phyloP scores from a whole-genome alignment of 768 basidiomycete genomes.

The Lyophyllum decastes region DNA sequence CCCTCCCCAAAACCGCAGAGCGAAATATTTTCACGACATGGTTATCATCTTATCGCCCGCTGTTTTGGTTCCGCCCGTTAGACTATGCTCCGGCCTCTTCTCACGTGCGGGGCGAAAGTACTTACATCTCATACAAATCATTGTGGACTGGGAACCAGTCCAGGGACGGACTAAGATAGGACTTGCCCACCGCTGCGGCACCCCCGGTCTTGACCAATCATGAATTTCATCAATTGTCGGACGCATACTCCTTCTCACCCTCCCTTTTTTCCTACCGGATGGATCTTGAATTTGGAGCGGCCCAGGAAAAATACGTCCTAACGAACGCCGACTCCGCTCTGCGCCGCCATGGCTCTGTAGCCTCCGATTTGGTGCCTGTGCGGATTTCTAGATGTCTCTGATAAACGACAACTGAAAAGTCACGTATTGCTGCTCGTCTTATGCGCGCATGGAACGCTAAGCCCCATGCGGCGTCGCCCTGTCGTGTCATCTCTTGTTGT shows the following conservation, averaged over 20 bases:
- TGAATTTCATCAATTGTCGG: background rate
- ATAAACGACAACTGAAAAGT: background rate
- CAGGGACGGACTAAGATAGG: too few relatives aligned
- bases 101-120: background rate
- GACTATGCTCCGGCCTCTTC: background rate
- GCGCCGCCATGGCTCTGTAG: background rate
- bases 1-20: background rate
- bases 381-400: background rate
- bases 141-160: too few relatives aligned
- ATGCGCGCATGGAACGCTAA: background rate
- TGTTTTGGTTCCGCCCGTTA: constrained; percentile 12
- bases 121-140: background rate
- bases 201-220: background rate
- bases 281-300: background rate
- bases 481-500: background rate
- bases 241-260: background rate
- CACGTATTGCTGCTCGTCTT: background rate
- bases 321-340: background rate
- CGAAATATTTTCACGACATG: background rate
- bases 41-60: background rate
- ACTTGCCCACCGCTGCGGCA: background rate
- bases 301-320: background rate
- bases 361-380: background rate
- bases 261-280: background rate
- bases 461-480: background rate